Base-by-base conservation (phyloP, 257 asterid genomes). In the Nicotiana benthamiana region DNA sequence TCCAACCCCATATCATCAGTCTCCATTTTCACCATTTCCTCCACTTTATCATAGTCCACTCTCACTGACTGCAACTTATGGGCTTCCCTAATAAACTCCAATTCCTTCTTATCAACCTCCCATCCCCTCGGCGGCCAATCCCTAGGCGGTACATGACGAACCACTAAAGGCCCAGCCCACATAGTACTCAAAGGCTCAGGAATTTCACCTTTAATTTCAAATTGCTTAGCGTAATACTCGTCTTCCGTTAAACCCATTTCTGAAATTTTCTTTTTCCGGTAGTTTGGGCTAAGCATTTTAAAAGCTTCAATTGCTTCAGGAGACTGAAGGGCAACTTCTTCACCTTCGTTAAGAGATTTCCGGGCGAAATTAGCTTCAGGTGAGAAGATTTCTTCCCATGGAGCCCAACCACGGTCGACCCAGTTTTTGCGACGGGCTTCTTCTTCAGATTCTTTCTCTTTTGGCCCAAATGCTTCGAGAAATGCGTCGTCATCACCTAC, bases 101-200 rank as follows among this genome's bases (percentile, higher is more conserved):
- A 79, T 43, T 95, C 98, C 84, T 88, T 81, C 89, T 59, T 92
- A 75, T 95, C 94, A 80, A 93, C 97, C 86, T 84, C 86, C 99
- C 99, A 95, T 67, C 97, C 99, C 20, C 93, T 87, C 9, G 98
- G 99, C 13, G 99, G 99, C 99, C 99, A 95, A 32, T 95, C 99
- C 84, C 99, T 81, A 0, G 99, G 99, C 1, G 99, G 94, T 66
- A 95, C 90, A 16, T 87, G 88, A 2, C 92, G 89, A 80, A 93
- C 83, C 87, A 91, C 94, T 87, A 92, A 30, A 0, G 98, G 97
- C 80, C 97, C 99, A 24, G 91, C 85, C 98, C 99, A 95, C 68
- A 32, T 15, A 36, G 97, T 90, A 84, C 83, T 85, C 80, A 95
- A 77, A 7, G 93, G 94, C 63, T 92, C 95, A 5, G 97, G 95